These are phyloP conservation scores for Echites panduratus DNA, from an alignment of 257 asterid genomes.

Conservation along the genomic window DNA sequence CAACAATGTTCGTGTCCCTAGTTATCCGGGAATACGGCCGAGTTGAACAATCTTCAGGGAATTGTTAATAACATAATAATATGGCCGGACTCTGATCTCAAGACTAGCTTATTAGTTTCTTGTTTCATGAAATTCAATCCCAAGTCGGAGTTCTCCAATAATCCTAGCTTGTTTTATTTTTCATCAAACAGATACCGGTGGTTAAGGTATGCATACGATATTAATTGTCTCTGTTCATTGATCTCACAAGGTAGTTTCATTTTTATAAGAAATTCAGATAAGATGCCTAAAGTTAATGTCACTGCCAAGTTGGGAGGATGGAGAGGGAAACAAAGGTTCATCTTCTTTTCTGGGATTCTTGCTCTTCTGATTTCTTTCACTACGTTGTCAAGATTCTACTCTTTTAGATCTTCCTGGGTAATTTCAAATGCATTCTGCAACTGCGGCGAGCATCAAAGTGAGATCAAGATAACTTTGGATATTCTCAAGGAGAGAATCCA, in stretches of 20 bases:
- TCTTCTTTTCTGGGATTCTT: conserved; percentile 21
- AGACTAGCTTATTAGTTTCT: conserved; percentile 2
- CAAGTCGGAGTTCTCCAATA: no score
- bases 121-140: no score
- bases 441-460: conserved; percentile 7
- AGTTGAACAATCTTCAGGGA: conserved; percentile 5
- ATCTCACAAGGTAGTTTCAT: not conserved
- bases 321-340: conserved; percentile 27
- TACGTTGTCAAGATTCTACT: conserved; percentile 37
- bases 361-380: conserved; percentile 28
- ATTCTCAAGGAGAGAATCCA: conserved; percentile 32
- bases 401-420: conserved; percentile 28
- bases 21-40: not conserved
- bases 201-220: no score
- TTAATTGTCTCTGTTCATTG: no score
- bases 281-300: conserved; percentile 26
- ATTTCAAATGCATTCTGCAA: conserved; percentile 23
- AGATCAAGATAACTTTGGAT: conserved; percentile 20
- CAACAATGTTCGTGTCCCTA: not conserved
- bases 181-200: no score
- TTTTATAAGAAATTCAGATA: not conserved
- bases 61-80: conserved; percentile 8
- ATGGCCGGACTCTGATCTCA: conserved; percentile 15
- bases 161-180: no score
- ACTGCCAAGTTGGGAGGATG: conserved; percentile 27